A percentile compares a stretch with the other conserved stretches of the same genome.
phyloP scores from a whole-genome alignment of 2,329 filamentous ascomycete species.

The Fusarium sp. region DNA sequence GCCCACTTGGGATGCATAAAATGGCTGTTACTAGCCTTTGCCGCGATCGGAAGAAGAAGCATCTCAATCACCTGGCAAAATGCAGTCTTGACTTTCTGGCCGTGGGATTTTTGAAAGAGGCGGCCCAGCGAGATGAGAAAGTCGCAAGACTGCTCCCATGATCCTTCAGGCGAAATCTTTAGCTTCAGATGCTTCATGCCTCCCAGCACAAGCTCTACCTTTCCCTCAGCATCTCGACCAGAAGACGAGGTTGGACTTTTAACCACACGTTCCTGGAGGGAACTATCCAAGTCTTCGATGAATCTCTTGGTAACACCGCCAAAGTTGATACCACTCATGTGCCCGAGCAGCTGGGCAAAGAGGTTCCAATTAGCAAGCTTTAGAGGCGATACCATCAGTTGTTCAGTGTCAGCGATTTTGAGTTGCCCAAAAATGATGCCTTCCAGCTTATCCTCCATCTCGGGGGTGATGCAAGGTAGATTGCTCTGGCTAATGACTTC shows the following conservation, averaged over 20 bases:
- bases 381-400: constrained; percentile 78
- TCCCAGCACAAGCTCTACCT: constrained; percentile 84
- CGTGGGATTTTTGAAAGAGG: constrained; percentile 85
- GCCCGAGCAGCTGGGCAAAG: constrained; percentile 90
- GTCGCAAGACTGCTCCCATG: constrained; percentile 88
- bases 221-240: constrained; percentile 76
- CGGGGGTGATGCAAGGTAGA: constrained; percentile 80
- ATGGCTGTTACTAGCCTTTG: constrained; percentile 77
- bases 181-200: constrained; percentile 92
- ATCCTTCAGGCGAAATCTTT: constrained; percentile 74
- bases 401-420: constrained; percentile 85
- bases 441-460: constrained; percentile 94
- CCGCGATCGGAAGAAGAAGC: constrained; percentile 85
- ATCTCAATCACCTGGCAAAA: constrained; percentile 94
- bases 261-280: constrained; percentile 76
- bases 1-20: constrained; percentile 86
- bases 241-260: constrained; percentile 69
- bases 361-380: constrained; percentile 96
- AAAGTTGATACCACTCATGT: constrained; percentile 95
- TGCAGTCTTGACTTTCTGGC: constrained; percentile 88
- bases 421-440: constrained; percentile 97
- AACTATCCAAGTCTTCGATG: constrained; percentile 78
- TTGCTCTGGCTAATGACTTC: constrained; percentile 94
- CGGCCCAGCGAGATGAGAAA: constrained; percentile 84
- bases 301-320: constrained; percentile 83